phyloP scores from a whole-genome alignment of 2,329 filamentous ascomycete species.

The Chaetomiaceae sp. region DNA sequence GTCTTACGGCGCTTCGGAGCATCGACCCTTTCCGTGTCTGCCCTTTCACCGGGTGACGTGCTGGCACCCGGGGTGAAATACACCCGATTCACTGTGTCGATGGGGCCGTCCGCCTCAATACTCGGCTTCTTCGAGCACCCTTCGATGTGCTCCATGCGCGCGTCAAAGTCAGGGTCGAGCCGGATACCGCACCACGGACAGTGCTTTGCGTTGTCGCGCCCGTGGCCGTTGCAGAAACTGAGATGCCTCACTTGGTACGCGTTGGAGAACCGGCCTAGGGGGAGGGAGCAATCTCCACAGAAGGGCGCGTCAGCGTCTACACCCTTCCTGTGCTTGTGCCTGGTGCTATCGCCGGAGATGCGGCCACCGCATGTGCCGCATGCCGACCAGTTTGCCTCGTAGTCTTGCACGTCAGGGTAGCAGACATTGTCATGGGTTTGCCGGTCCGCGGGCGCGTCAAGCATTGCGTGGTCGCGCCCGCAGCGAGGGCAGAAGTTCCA shows the following conservation, averaged over 20 bases:
- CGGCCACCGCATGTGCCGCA: conserved; percentile 16
- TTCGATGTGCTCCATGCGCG: not conserved
- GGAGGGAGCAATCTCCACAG: conserved; percentile 17
- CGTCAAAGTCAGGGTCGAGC: not conserved
- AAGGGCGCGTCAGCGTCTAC: not conserved
- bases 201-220: conserved; percentile 5
- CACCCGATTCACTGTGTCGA: not conserved
- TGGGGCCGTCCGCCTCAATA: not conserved
- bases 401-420: conserved; percentile 13
- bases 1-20: not conserved
- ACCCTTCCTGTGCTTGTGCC: not conserved
- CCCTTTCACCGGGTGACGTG: not conserved
- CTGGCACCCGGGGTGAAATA: not conserved
- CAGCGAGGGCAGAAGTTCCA: conserved; percentile 23
- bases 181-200: conserved; percentile 20
- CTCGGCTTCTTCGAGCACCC: not conserved
- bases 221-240: conserved; percentile 9
- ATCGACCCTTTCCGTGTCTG: not conserved
- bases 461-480: conserved; percentile 19
- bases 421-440: conserved; percentile 22
- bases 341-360: not conserved
- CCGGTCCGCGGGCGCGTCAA: conserved; percentile 15
- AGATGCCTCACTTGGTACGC: conserved; percentile 16
- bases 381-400: conserved; percentile 6
- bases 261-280: conserved; percentile 3